Evolutionary conservation across 345 rosid genomes (phyloP), one percentile per base, ranked within the genome.

Genomic region (Crucihimalaya himalaica): DNA sequence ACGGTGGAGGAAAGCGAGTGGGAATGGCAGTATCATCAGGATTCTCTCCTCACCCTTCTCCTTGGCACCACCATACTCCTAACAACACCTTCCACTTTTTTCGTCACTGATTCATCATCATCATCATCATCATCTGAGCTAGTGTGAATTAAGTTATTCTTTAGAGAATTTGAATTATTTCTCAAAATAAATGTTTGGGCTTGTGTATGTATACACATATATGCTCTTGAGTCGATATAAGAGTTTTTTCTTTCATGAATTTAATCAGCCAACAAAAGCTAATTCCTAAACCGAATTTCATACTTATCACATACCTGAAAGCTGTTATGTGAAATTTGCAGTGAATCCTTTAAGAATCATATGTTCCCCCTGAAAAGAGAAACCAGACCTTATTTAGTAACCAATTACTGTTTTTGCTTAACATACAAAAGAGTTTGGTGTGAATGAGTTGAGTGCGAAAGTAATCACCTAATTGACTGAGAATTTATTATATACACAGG

Each of bases 11-110:
- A 61, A 75, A 40, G 16, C 57, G 25, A 43, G 43, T 16, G 61
- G 43, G 23, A 68, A 57, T 81, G 75, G 82, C 98, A 87, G 97
- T 96, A 94, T 94, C 98, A 91, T 94, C 98, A 91, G 97, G 98
- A 94, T 94, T 89, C 98, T 89, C 89, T 37, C 85, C 82, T 62
- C 93, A 84, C 76, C 67, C 84, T 23, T 83, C 83, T 75, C 82
- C 75, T 76, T 88, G 93, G 95, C 83, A 83, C 82, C 91, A 87
- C 78, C 83, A 78, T 11, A 53, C 21, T 62, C 70, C 85, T 64
- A 66, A 83, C 51, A 66, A 83, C 51, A 78, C 74, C 71, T 51
- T 50, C 47, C 48, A 59, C 63, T 68, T 75, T 57, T 43, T 28
- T 43, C 53, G 25, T 61, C 69, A 63, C 62, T 75, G 31, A 40